A percentile compares a stretch with the other conserved stretches of the same genome.
These are phyloP conservation scores for Salicornia ramosissima DNA, from an alignment of 148 eudicot species.

Conservation along the genomic window DNA sequence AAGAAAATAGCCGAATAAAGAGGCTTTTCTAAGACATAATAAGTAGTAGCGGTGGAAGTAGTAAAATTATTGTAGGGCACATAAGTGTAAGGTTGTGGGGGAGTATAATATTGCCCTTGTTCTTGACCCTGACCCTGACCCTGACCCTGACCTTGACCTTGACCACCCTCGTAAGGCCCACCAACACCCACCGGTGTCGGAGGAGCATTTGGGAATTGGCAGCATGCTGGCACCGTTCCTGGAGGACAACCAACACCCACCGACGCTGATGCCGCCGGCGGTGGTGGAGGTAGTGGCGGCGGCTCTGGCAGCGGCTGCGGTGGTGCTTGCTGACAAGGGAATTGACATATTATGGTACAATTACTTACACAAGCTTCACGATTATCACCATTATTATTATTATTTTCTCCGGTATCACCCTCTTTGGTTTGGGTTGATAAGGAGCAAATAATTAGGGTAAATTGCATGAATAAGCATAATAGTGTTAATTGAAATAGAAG, in stretches of 20 bases:
- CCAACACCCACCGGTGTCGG: slow-evolving; percentile 17
- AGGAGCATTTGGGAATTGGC: slow-evolving; percentile 9
- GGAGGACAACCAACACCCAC: slow-evolving; percentile 19
- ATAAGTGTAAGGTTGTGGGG: slow-evolving; percentile 26
- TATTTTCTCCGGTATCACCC: too few relatives aligned
- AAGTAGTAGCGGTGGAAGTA: slow-evolving; percentile 5
- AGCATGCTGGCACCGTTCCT: slow-evolving; percentile 18
- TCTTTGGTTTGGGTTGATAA: slow-evolving; percentile 13
- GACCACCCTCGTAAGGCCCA: background rate
- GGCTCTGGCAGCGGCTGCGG: slow-evolving; percentile 15
- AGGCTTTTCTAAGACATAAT: background rate
- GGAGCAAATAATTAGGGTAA: background rate
- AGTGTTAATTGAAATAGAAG: background rate
- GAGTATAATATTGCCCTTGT: slow-evolving; percentile 19
- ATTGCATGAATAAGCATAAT: background rate
- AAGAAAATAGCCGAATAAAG: background rate
- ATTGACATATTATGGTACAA: slow-evolving; percentile 17
- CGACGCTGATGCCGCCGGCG: background rate
- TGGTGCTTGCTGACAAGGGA: slow-evolving; percentile 21
- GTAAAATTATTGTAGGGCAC: slow-evolving; percentile 25
- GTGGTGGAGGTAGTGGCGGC: slow-evolving; percentile 15
- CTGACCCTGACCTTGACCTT: slow-evolving; percentile 14
- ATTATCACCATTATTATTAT: background rate
- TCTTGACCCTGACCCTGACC: slow-evolving; percentile 1
- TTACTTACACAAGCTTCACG: slow-evolving; percentile 9